Base-by-base conservation (phyloP, 225 moss, liverwort and hornwort genomes). In the Physcomitrellopsis africana region DNA sequence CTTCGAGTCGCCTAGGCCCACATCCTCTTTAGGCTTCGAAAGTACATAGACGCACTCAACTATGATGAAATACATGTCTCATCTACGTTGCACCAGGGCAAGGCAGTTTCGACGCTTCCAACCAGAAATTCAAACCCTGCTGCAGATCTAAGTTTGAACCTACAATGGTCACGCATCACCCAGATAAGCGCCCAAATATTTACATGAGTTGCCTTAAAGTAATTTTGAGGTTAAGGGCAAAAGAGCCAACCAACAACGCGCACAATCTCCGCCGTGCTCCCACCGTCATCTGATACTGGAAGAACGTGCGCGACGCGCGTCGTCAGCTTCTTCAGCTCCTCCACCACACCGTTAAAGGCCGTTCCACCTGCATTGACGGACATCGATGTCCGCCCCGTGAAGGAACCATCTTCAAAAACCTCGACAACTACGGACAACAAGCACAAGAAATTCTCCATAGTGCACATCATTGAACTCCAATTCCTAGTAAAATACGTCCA, bases 181-280 rank as follows among this genome's bases (percentile, higher is more conserved):
- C 69, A 37, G 63, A 63, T 37, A 51, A 37, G 51, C 0, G 15
- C 7, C 10, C 41, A 62, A 22, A 22, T 20, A 2, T 41, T 71
- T 46, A 16, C 51, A 17, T 15, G 24, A 42, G 48, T 73, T 15
- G 19, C 49, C 49, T 16, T 55, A 46, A 52, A 10, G 23, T 44
- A 29, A 75, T 22, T 7, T 14, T 54, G 32, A 10, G 51, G 63
- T 22, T 57, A 57, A 75, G 68, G 71, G 63, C 52, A 45, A 72
- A 68, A 63, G 18, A 74, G 60, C 75, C 56, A 59, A 99, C 99
- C 99, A 46, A 99, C 92, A 54, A 99, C 99, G 46, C 99, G 95
- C 72, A 95, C 99, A 76, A 99, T 99, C 88, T 99, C 99, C 24
- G 99, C 82, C 8, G 99, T 99, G 86, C 99, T 99, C 37, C 99